Conservation (phyloP, 345 rosid genomes). For the Hypericum perforatum region DNA sequence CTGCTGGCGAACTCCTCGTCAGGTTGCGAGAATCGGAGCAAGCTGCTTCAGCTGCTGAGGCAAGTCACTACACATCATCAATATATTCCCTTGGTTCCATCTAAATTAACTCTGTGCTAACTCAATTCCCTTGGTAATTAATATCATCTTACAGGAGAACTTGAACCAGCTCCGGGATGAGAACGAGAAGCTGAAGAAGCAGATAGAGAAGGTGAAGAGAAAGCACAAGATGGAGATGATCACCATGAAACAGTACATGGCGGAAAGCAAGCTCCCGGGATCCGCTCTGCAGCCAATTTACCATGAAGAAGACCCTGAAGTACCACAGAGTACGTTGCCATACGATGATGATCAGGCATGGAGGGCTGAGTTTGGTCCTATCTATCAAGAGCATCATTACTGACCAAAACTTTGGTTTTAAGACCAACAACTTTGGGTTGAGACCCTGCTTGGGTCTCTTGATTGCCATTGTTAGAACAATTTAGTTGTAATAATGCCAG, state of each 20-base stretch:
- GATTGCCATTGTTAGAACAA: no score
- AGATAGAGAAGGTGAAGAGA: slow-evolving; percentile 71
- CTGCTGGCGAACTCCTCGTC: slow-evolving; percentile 94
- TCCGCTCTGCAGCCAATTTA: slow-evolving; percentile 61
- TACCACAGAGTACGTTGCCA: slow-evolving; percentile 11
- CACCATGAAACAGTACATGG: slow-evolving; percentile 76
- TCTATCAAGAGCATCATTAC: slow-evolving; percentile 54
- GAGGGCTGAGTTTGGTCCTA: slow-evolving; percentile 93
- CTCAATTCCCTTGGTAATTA: no score
- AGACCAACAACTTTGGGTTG: background rate
- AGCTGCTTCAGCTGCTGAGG: slow-evolving; percentile 72
- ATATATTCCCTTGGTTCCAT: background rate
- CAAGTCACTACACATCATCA: slow-evolving; percentile 14
- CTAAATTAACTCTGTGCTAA: background rate
- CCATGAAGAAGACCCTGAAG: slow-evolving; percentile 26
- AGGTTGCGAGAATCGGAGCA: slow-evolving; percentile 89
- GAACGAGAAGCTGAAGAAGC: slow-evolving; percentile 82
- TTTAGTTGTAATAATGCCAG: no score
- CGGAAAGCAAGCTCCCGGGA: slow-evolving; percentile 75
- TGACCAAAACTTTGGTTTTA: no score
- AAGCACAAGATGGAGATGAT: slow-evolving; percentile 88
- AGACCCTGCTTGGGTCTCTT: slow-evolving; percentile 17
- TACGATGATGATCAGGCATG: slow-evolving; percentile 75
- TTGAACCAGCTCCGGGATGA: slow-evolving; percentile 38
- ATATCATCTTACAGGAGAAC: slow-evolving; percentile 41